Evolutionary conservation across 1,284 basidiomycete genomes (phyloP).

Genomic region (Marasmius tenuissimus): DNA sequence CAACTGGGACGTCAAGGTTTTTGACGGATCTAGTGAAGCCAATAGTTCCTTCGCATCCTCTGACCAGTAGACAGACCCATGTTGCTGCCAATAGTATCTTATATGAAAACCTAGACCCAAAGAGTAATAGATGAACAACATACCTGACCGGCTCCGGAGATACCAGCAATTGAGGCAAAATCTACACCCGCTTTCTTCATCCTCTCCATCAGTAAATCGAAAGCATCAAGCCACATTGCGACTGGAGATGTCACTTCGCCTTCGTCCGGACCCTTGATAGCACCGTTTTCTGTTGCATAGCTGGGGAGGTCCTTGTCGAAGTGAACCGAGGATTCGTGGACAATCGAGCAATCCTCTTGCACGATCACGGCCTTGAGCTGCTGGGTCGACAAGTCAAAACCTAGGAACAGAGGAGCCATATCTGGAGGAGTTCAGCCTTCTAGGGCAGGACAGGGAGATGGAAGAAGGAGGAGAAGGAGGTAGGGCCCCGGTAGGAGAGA

Average conservation of each 20-base stretch:
- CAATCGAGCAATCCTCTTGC: slow-evolving; percentile 55
- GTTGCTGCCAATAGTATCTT: slow-evolving; percentile 59
- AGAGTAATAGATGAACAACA: slow-evolving; percentile 6
- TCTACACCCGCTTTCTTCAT: slow-evolving; percentile 65
- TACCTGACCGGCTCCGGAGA: slow-evolving; percentile 80
- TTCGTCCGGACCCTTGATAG: slow-evolving; percentile 61
- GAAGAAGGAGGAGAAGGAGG: no score
- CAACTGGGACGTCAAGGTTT: slow-evolving; percentile 57
- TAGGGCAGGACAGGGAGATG: background rate
- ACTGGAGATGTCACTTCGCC: slow-evolving; percentile 83
- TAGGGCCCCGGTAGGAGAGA: background rate
- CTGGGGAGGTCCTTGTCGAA: slow-evolving; percentile 81
- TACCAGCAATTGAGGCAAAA: slow-evolving; percentile 55
- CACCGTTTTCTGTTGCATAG: slow-evolving; percentile 74
- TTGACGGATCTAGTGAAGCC: slow-evolving; percentile 49
- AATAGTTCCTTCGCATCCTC: slow-evolving; percentile 54
- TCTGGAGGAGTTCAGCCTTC: background rate
- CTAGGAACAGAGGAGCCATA: slow-evolving; percentile 60
- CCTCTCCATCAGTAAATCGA: slow-evolving; percentile 76
- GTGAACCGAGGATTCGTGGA: slow-evolving; percentile 75
- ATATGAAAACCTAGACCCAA: background rate
- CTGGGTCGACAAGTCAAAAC: slow-evolving; percentile 87
- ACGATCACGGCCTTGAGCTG: slow-evolving; percentile 80
- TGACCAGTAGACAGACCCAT: slow-evolving; percentile 90
- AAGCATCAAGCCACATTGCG: slow-evolving; percentile 80